Conservation (phyloP, 352 stramenopile genomes). For the Phytophthora meadii region DNA sequence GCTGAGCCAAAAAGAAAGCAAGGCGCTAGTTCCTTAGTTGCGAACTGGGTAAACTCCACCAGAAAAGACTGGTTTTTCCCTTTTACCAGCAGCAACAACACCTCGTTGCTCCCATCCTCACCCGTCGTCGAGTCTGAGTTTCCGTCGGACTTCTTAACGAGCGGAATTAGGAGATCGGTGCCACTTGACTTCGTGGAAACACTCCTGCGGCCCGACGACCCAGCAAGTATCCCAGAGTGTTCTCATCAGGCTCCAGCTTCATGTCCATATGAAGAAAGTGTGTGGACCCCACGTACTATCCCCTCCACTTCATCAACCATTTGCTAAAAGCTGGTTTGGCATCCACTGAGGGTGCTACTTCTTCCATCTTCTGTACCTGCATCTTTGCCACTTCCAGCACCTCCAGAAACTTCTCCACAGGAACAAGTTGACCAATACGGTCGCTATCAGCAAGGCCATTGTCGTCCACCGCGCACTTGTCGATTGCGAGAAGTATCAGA, state of each 20-base stretch:
- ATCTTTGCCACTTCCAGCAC: not conserved
- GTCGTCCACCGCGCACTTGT: conserved; percentile 5
- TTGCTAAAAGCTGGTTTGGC: not conserved
- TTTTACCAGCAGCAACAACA: conserved; percentile 19
- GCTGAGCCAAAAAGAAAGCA: too few relatives aligned
- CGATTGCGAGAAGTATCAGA: conserved; percentile 14
- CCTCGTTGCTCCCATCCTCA: not conserved
- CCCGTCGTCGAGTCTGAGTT: too few relatives aligned
- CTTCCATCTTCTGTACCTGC: not conserved
- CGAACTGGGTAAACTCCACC: too few relatives aligned
- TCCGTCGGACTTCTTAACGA: conserved; percentile 2
- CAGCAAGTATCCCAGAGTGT: conserved; percentile 37
- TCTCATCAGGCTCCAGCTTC: conserved; percentile 7
- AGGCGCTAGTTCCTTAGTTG: too few relatives aligned
- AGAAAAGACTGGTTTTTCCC: not conserved
- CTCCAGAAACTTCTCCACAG: conserved; percentile 4
- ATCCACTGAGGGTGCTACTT: not conserved
- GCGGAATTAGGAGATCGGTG: conserved; percentile 18
- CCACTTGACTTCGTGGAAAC: conserved; percentile 13
- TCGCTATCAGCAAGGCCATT: not conserved
- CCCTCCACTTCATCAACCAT: conserved; percentile 16
- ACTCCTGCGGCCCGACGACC: conserved; percentile 24
- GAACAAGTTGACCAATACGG: conserved; percentile 3
- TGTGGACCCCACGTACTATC: conserved; percentile 36
- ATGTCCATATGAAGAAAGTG: conserved; percentile 37